These are phyloP conservation scores for Globisporangium perplexum DNA, from an alignment of 352 stramenopile genomes.

Conservation along the genomic window DNA sequence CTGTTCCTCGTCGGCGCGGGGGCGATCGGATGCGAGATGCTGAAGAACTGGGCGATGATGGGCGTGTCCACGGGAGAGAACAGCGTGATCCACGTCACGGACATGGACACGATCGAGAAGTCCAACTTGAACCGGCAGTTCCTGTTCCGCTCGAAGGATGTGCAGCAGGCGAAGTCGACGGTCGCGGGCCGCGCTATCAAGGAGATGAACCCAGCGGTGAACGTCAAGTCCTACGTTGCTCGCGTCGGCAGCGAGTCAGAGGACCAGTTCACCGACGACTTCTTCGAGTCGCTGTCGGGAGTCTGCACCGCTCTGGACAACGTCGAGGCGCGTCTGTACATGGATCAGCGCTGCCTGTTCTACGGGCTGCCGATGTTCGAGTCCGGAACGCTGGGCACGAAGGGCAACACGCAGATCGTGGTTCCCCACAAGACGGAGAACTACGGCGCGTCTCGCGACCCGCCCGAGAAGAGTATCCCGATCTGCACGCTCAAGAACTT, in stretches of 20 bases:
- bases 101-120: conserved; percentile 99
- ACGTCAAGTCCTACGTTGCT: conserved; percentile 85
- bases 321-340: conserved; percentile 97
- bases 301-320: conserved; percentile 99
- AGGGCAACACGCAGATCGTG: conserved; percentile 95
- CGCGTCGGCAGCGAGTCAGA: conserved; percentile 94
- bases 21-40: conserved; percentile 99
- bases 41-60: conserved; percentile 99
- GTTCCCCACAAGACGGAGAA: conserved; percentile 92
- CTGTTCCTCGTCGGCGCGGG: conserved; percentile 98
- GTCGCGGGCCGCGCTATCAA: conserved; percentile 90
- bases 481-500: conserved; percentile 99
- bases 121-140: conserved; percentile 99
- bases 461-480: conserved; percentile 98
- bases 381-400: conserved; percentile 98
- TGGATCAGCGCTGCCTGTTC: conserved; percentile 96
- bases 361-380: conserved; percentile 98
- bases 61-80: conserved; percentile 88
- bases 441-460: conserved; percentile 97
- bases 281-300: conserved; percentile 92
- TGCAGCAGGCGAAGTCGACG: conserved; percentile 95
- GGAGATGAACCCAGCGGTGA: conserved; percentile 95
- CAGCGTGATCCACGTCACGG: conserved; percentile 93
- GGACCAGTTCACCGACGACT: conserved; percentile 97
- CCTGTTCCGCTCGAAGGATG: conserved; percentile 97